Base-by-base conservation (phyloP, 1,284 basidiomycete genomes). In the Tilletia setariae region DNA sequence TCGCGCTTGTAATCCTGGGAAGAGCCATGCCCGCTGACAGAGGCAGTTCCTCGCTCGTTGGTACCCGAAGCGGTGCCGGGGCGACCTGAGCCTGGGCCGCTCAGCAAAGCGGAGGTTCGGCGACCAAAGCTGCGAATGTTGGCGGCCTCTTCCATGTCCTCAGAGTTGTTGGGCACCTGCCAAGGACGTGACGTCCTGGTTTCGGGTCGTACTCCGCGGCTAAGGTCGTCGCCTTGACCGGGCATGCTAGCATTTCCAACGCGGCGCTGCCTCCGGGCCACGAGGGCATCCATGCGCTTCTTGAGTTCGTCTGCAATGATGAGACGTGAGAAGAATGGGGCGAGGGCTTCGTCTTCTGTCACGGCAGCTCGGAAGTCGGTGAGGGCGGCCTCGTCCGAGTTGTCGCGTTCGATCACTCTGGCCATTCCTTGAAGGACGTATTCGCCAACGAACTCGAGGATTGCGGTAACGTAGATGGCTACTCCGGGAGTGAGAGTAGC, bases 401-500 rank as follows among this genome's bases (percentile, higher is more conserved):
- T 79, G 68, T 79, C 78, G 15, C 78, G 74, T 69, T 79, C 78
- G 30, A 79, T 78, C 69, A 79, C 76, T 3, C 72, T 67, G 1
- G 73, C 67, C 2, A 79, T 71, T 63, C 77, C 76, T 59, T 78
- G 71, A 15, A 79, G 69, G 46, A 79, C 68, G 68, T 78, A 71
- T 43, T 76, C 68, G 25, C 72, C 78, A 32, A 79, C 72, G 51
- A 70, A 79, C 44, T 79, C 78, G 66, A 79, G 72, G 32, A 79
- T 65, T 7, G 78, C 77, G 13, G 78, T 78, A 7, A 79, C 76
- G 67, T 79, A 79, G 69, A 79, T 79, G 64, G 76, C 72, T 13
- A 78, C 78, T 21, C 71, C 75, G 2, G 75, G 76, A 11, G 78
- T 79, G 67, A 79, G 74, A 21, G 78, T 78, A n/a, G 78, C 78